Base-by-base conservation (phyloP, 768 basidiomycete genomes). In the Tylopilus intermedius region DNA sequence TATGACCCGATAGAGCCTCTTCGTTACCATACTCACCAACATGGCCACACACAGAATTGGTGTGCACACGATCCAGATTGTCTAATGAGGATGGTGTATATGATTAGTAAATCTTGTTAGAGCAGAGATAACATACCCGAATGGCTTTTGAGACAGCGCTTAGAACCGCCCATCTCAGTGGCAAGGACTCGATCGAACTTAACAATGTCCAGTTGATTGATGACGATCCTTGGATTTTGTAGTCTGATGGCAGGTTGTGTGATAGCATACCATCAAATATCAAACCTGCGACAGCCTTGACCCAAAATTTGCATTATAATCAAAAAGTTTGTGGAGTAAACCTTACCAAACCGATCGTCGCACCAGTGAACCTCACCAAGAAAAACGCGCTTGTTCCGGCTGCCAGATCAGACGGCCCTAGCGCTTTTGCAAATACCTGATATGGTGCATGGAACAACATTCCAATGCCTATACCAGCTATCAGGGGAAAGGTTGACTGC, bases 401-500 rank as follows among this genome's bases (percentile, higher is more conserved):
- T 4, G 90, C 89, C 47, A 90, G 67, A 58, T 90, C 84, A 44
- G 77, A 72, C 7, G 82, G 79, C 51, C 79, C 77, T 33, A 92
- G 67, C 11, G 84, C 80, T 54, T 76, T 77, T 45, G 80, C 80
- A 64, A 92, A 88, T 8, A 90, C 79, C 63, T 90, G 88, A 62
- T 89, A 90, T 8, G 90, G 90, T 0, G 89, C 83, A 63, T 91
- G 89, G 69, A 91, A 90, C 26, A 91, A 72, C 80, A 91, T 84
- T 37, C 90, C 90, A 53, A 93, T 64, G 9, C 90, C 90, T 32
- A 88, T 68, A 14, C 90, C 90, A 45, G 86, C 79, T 53, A 90
- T 72, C 37, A 92, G 70, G 7, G 88, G 84, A 64, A 79, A 86
- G n/a, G 75, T 49, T 37, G 71, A 65, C 66, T 88, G 83, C 35